Evolutionary conservation across 2,329 filamentous ascomycete genomes (phyloP), one percentile per base, ranked within the genome.

Genomic region (Neurospora crassa): DNA sequence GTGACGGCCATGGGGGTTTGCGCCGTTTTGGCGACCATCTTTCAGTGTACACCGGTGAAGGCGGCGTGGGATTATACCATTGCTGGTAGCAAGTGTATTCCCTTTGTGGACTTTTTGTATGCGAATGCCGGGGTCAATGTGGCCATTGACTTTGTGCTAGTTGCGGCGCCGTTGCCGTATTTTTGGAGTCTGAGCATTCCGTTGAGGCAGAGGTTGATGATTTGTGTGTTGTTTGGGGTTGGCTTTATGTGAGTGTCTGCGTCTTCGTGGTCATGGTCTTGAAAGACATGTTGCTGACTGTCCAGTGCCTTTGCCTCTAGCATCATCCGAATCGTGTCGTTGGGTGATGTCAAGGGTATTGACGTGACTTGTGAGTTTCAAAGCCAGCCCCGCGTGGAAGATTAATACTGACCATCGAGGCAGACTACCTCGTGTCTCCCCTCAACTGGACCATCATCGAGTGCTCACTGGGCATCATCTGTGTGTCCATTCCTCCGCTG

Each of bases 401-500:
- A 5, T 20, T 6, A 5, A 47, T 34, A 40, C 34, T 41, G 24
- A 40, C n/a, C 2, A 0, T 14, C 34, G 34, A 37, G 5, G 7
- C 40, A 80, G 79, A 78, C 70, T 75, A 76, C 70, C 74, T 79
- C 40, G 76, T 77, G 20, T 72, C 73, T 0, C 77, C 77, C 67
- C 73, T 79, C 67, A 74, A 79, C 71, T 80, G 78, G 78, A 78
- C 78, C 7, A 74, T 79, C 40, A 75, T 79, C 40, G 79, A 80
- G 71, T 76, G 77, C 68, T 77, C 76, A 40, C 73, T 80, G 14
- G 78, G 77, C 67, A 80, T 80, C 71, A 74, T 79, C 41, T 79
- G 78, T 72, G 78, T 78, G 11, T 80, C 79, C 7, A 72, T 80
- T n/a, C 79, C 79, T 3, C 76, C 77, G 10, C 74, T 80, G 41